Conservation (phyloP, 2,329 filamentous ascomycete species). For the Cercospora sp. region DNA sequence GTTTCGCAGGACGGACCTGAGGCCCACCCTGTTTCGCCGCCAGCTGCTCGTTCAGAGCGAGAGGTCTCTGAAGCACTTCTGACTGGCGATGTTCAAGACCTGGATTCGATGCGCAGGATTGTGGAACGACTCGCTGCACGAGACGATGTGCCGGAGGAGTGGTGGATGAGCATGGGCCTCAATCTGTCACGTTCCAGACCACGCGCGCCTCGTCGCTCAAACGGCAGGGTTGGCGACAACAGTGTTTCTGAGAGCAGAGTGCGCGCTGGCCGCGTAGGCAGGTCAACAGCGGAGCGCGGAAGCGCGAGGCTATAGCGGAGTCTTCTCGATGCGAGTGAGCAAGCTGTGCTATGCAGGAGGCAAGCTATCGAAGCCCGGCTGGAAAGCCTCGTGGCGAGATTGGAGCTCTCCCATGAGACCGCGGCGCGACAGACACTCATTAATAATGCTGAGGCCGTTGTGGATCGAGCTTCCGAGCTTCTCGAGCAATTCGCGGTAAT, state of each 20-base stretch:
- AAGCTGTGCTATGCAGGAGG: background rate
- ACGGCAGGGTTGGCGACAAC: constrained; percentile 9
- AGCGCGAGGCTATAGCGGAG: constrained; percentile 12
- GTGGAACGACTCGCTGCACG: constrained; percentile 68
- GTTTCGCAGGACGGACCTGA: constrained; percentile 31
- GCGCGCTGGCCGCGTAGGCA: constrained; percentile 4
- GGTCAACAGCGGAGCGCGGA: constrained; percentile 5
- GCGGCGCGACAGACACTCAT: background rate
- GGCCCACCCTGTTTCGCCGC: constrained; percentile 34
- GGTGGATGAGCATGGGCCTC: constrained; percentile 62
- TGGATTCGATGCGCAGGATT: constrained; percentile 70
- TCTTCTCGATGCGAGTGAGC: background rate
- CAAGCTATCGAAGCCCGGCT: constrained; percentile 1
- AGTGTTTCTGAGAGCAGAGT: constrained; percentile 1
- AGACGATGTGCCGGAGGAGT: constrained; percentile 77
- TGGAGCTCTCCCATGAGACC: background rate
- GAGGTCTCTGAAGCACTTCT: constrained; percentile 31
- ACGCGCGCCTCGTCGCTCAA: constrained; percentile 10
- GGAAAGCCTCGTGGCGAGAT: background rate
- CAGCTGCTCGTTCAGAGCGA: constrained; percentile 25
- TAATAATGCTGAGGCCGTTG: background rate
- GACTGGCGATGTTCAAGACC: constrained; percentile 38
- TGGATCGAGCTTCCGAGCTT: background rate
- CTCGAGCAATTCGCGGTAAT: background rate
- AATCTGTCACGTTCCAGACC: constrained; percentile 33